These are phyloP conservation scores for Arthrobotrys megalospora DNA, from an alignment of 2,329 filamentous ascomycete genomes.

Conservation along the genomic window DNA sequence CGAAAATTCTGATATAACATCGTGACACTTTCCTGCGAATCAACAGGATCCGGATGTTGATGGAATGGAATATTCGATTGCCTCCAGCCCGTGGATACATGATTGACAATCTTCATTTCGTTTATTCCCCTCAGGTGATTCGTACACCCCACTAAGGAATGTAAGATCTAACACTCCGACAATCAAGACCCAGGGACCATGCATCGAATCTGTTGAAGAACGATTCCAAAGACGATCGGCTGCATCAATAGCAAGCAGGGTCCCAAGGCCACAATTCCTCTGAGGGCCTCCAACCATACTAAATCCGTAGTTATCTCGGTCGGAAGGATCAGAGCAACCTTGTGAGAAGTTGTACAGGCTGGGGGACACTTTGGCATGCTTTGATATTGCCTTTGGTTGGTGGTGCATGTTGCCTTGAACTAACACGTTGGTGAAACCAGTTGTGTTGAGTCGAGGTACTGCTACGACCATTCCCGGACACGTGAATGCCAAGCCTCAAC, in stretches of 20 bases:
- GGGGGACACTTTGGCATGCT: neutral
- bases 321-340: slow-evolving; percentile 21
- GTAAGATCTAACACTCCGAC: slow-evolving; percentile 25
- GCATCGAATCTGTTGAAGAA: slow-evolving; percentile 24
- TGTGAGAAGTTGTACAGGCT: slow-evolving; percentile 24
- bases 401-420: slow-evolving; percentile 9
- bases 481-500: slow-evolving; percentile 56
- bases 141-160: slow-evolving; percentile 31
- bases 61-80: slow-evolving; percentile 13
- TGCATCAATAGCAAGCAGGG: slow-evolving; percentile 2
- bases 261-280: slow-evolving; percentile 4
- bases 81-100: slow-evolving; percentile 25
- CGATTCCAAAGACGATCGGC: slow-evolving; percentile 37
- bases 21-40: slow-evolving; percentile 41
- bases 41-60: slow-evolving; percentile 18
- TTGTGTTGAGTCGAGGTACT: slow-evolving; percentile 41
- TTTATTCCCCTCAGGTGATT: slow-evolving; percentile 45
- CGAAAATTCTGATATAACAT: slow-evolving; percentile 25
- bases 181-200: slow-evolving; percentile 14
- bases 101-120: slow-evolving; percentile 60
- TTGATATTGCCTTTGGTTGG: neutral
- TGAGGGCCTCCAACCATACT: slow-evolving; percentile 20
- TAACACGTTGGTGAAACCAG: slow-evolving; percentile 13
- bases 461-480: neutral
- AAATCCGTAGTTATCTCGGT: slow-evolving; percentile 32